Base-by-base conservation (phyloP, 1,139 yeast species). In the Hemisphaericaspora subhashii region DNA sequence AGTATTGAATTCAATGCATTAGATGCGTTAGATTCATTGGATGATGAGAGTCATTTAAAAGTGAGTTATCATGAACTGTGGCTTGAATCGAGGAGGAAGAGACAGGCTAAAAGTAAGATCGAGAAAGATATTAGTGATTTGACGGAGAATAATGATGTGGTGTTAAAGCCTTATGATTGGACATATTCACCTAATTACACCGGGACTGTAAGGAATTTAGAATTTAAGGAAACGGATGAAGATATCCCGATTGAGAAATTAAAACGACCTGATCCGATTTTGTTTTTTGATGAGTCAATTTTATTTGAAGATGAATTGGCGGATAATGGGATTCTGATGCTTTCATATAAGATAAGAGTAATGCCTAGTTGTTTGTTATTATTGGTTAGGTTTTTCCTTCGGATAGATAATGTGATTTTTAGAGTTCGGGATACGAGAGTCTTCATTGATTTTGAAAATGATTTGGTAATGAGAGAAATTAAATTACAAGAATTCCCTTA, bases 251-350 rank as follows among this genome's bases (percentile, higher is more conserved):
- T 86, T 16, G 79, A 79, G 15, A 79, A 82, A 56, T 68, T 92
- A 36, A 69, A 79, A 35, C 71, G 74, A 41, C 90, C 86, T 5
- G 96, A 89, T 52, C 96, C 96, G 2, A 92, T 92, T 33, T 58
- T 88, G 37, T 88, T 87, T 57, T 92, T 80, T 56, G 98, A 89
- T 57, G 97, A 90, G 52, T 80, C 88, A 64, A 79, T 87, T 6
- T 67, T 94, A 24, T 94, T 79, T 56, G 99, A 92, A 57, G 98
- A 92, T 55, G 99, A 92, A 58, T 69, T 92, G 41, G 98, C 96
- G 3, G 99, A 92, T 60, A 92, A 92, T 58, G 99, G 99, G 3
- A 85, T 88, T 18, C 81, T 94, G 0, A 75, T 87, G 41, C 64
- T 87, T 39, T 79, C 82, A 38, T 81, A 83, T 23, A 89, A 89